phyloP scores from a whole-genome alignment of 495 filamentous ascomycete species.

The Parachaetomium inaequale region DNA sequence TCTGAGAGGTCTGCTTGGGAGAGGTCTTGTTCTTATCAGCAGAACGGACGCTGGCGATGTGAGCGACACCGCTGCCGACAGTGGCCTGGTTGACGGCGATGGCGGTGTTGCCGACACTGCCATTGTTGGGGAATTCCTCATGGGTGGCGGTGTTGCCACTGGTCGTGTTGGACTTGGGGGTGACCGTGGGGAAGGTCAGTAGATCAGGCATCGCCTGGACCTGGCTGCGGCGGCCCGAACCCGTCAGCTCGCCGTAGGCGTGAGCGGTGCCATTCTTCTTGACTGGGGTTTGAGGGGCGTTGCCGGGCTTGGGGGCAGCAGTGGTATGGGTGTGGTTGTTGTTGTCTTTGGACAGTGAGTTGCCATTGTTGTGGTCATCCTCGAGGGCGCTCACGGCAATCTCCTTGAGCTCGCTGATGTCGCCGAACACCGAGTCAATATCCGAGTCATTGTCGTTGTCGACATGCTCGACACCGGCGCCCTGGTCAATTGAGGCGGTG shows the following conservation, averaged over 20 bases:
- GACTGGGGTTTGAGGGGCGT: neutral
- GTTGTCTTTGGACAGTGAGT: neutral
- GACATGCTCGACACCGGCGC: neutral
- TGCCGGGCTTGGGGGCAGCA: neutral
- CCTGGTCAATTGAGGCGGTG: neutral
- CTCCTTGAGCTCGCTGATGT: neutral
- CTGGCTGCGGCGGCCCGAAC: neutral
- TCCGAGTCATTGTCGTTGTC: constrained; percentile 2
- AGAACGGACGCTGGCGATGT: neutral
- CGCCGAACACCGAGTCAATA: constrained; percentile 8
- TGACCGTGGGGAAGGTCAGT: neutral
- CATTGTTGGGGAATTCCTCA: constrained; percentile 7
- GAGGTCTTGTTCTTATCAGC: neutral
- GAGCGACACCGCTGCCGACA: neutral
- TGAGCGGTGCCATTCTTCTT: neutral
- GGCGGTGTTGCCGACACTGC: neutral
- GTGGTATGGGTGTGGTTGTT: neutral
- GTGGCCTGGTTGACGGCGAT: neutral
- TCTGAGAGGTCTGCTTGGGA: neutral
- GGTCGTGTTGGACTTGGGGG: neutral
- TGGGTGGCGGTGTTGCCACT: neutral
- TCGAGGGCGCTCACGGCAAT: neutral
- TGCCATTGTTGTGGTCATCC: neutral
- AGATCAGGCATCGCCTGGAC: neutral
- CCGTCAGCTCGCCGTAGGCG: neutral